Evolutionary conservation across 257 asterid genomes (phyloP).

Genomic region (Thymus mandschuricus): DNA sequence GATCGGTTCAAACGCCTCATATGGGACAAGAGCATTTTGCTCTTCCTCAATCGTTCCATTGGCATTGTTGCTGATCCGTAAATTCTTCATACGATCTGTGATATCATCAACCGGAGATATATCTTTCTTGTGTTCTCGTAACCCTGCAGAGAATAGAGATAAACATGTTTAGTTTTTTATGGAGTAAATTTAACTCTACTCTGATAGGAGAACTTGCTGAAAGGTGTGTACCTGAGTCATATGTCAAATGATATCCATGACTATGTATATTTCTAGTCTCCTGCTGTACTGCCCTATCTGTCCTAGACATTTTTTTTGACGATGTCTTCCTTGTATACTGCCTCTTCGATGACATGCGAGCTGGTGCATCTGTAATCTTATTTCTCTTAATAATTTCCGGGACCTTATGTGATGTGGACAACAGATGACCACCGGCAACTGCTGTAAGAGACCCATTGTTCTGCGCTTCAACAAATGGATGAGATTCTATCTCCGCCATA

Average conservation of each 20-base stretch:
- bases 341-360: conserved; percentile 33
- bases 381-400: conserved; percentile 32
- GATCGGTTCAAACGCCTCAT: conserved; percentile 48
- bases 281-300: conserved; percentile 34
- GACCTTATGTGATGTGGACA: conserved; percentile 33
- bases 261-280: conserved; percentile 36
- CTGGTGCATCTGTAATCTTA: conserved; percentile 35
- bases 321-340: conserved; percentile 37
- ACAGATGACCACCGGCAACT: conserved; percentile 36
- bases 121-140: conserved; percentile 32
- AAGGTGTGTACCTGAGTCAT: conserved; percentile 50
- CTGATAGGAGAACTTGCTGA: conserved; percentile 14
- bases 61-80: conserved; percentile 42
- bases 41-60: conserved; percentile 34
- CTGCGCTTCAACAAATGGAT: conserved; percentile 36
- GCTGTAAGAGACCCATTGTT: conserved; percentile 31
- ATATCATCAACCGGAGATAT: conserved; percentile 46
- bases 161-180: conserved; percentile 8
- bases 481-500: conserved; percentile 33
- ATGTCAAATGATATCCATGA: conserved; percentile 36
- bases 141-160: conserved; percentile 49
- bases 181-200: conserved; percentile 25
- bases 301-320: conserved; percentile 36
- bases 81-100: conserved; percentile 38
- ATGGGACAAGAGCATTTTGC: conserved; percentile 65